Conservation (phyloP, 179 eudicot species). For the Camellia oleifera region DNA sequence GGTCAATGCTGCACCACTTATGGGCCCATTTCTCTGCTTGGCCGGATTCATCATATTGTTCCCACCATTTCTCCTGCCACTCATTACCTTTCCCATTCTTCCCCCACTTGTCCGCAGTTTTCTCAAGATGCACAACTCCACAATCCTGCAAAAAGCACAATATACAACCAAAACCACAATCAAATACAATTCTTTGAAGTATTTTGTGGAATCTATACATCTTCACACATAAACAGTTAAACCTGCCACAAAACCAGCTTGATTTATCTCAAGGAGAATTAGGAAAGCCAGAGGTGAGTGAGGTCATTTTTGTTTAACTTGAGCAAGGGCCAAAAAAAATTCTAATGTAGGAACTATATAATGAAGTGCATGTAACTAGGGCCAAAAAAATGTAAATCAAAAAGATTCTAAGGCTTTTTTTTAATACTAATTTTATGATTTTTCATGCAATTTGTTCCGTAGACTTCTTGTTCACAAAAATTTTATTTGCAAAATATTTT, state of each 20-base stretch:
- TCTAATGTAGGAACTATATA: background rate
- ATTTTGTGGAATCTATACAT: background rate
- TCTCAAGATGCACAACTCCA: conserved; percentile 64
- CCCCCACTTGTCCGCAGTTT: conserved; percentile 94
- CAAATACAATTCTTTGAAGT: background rate
- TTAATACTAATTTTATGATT: background rate
- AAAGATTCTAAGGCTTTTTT: background rate
- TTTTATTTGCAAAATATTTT: background rate
- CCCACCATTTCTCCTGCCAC: conserved; percentile 94
- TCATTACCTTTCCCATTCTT: conserved; percentile 65
- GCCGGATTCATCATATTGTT: conserved; percentile 73
- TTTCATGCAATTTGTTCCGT: background rate
- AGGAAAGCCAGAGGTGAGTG: background rate
- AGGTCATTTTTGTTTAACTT: background rate
- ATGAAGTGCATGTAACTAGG: background rate
- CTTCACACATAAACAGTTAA: background rate
- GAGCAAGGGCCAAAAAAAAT: background rate
- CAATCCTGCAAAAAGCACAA: conserved; percentile 39
- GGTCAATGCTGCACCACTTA: conserved; percentile 90
- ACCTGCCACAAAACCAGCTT: background rate
- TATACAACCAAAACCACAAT: background rate
- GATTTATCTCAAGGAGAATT: background rate
- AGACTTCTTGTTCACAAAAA: background rate
- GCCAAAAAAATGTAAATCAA: background rate
- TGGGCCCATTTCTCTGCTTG: conserved; percentile 90